phyloP scores from a whole-genome alignment of 441 rosid genomes.

The Arabidopsis hybrid region DNA sequence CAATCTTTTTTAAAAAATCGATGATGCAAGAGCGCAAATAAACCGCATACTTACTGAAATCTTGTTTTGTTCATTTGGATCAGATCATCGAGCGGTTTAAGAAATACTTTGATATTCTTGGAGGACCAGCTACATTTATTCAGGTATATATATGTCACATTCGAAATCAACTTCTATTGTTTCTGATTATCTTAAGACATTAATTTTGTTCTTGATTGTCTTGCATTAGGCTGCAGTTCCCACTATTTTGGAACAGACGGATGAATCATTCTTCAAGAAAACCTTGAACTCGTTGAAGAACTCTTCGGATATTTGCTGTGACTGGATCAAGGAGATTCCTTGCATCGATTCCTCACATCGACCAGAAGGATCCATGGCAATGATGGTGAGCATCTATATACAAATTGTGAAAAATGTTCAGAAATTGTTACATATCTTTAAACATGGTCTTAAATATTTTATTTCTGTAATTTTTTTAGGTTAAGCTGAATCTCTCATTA shows the following conservation, averaged over 20 bases:
- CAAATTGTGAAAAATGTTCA: conserved; percentile 10
- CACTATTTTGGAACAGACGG: conserved; percentile 64
- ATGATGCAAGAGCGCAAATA: neutral
- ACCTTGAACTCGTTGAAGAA: conserved; percentile 64
- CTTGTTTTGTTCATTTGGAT: conserved; percentile 21
- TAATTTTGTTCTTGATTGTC: conserved; percentile 17
- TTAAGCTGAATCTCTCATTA: conserved; percentile 66
- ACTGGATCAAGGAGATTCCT: conserved; percentile 71
- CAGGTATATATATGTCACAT: conserved; percentile 53
- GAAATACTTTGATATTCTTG: conserved; percentile 85
- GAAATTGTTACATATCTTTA: neutral
- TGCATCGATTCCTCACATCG: conserved; percentile 67
- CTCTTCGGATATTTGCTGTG: conserved; percentile 63
- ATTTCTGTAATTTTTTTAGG: conserved; percentile 44
- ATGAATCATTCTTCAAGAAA: conserved; percentile 66
- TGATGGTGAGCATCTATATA: conserved; percentile 61
- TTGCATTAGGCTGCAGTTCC: conserved; percentile 80
- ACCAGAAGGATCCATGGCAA: conserved; percentile 94
- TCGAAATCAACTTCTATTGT: neutral
- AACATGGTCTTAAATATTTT: neutral
- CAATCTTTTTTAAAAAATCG: neutral
- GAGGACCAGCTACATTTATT: conserved; percentile 93
- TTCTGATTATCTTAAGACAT: neutral
- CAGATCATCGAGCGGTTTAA: conserved; percentile 75
- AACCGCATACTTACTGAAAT: neutral